Evolutionary conservation across 352 stramenopile genomes (phyloP).

Genomic region (Globisporangium megalacanthum): DNA sequence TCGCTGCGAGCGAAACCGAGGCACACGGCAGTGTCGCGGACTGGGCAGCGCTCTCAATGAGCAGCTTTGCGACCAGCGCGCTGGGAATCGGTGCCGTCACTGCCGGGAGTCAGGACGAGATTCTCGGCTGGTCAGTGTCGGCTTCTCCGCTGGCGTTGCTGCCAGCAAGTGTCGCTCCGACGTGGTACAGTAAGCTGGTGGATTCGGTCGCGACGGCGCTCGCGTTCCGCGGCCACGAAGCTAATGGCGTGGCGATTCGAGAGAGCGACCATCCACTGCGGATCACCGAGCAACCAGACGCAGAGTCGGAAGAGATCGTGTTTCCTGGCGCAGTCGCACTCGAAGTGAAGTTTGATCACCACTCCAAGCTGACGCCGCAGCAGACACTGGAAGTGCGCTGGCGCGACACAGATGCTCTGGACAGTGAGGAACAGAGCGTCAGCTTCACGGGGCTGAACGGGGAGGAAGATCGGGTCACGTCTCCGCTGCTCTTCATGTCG

Average conservation of each 20-base stretch:
- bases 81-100: slow-evolving; percentile 2
- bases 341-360: slow-evolving; percentile 65
- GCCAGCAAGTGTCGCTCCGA: slow-evolving; percentile 23
- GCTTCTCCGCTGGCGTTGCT: slow-evolving; percentile 35
- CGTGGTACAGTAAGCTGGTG: slow-evolving; percentile 57
- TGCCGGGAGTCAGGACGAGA: not conserved
- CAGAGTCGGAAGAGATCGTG: slow-evolving; percentile 17
- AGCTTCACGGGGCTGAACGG: slow-evolving; percentile 31
- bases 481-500: slow-evolving; percentile 33
- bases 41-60: not conserved
- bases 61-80: not conserved
- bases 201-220: slow-evolving; percentile 51
- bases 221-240: slow-evolving; percentile 41
- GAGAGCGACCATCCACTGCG: slow-evolving; percentile 50
- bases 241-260: slow-evolving; percentile 25
- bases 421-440: not conserved
- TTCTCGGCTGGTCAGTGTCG: slow-evolving; percentile 7
- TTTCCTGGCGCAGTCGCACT: slow-evolving; percentile 51
- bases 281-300: slow-evolving; percentile 1
- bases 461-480: slow-evolving; percentile 17
- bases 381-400: slow-evolving; percentile 17
- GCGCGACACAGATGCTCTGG: not conserved
- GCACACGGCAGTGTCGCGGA: not conserved
- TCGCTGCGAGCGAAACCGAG: slow-evolving; percentile 8
- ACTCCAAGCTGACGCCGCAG: slow-evolving; percentile 32